These are phyloP conservation scores for Lycium ferocissimum DNA, from an alignment of 257 asterid genomes.

Conservation along the genomic window DNA sequence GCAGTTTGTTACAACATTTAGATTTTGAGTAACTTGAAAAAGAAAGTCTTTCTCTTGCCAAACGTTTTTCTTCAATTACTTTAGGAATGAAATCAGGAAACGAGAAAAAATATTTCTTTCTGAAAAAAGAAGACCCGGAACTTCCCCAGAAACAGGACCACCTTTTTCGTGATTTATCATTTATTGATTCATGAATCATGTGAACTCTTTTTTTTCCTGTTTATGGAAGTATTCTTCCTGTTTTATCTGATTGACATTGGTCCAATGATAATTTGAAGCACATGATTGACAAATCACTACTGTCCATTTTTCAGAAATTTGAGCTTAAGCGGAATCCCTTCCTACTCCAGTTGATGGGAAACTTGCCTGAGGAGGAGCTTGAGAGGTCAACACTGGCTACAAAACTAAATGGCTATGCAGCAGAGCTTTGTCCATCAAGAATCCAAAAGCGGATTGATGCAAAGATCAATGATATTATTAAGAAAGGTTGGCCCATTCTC, in stretches of 20 bases:
- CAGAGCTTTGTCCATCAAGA: conserved; percentile 86
- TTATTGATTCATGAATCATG: background rate
- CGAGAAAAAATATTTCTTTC: background rate
- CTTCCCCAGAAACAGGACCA: background rate
- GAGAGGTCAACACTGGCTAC: conserved; percentile 80
- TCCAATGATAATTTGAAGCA: background rate
- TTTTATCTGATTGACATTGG: background rate
- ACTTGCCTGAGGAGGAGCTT: conserved; percentile 86
- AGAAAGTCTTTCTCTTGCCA: background rate
- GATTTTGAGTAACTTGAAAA: background rate
- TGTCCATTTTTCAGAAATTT: conserved; percentile 66
- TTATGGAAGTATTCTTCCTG: background rate
- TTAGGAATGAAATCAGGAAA: background rate
- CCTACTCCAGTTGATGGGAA: conserved; percentile 91
- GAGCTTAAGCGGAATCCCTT: conserved; percentile 90
- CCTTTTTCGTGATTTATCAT: background rate
- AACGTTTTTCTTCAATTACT: background rate
- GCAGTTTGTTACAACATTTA: background rate
- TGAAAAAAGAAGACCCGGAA: background rate
- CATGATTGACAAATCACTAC: conserved; percentile 28
- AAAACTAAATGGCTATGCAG: conserved; percentile 87
- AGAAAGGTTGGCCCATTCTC: conserved; percentile 96
- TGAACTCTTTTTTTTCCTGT: background rate
- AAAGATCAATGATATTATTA: conserved; percentile 68
- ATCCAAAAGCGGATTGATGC: conserved; percentile 75